Conservation (phyloP, 495 filamentous ascomycete species). For the Cryomyces antarcticus region DNA sequence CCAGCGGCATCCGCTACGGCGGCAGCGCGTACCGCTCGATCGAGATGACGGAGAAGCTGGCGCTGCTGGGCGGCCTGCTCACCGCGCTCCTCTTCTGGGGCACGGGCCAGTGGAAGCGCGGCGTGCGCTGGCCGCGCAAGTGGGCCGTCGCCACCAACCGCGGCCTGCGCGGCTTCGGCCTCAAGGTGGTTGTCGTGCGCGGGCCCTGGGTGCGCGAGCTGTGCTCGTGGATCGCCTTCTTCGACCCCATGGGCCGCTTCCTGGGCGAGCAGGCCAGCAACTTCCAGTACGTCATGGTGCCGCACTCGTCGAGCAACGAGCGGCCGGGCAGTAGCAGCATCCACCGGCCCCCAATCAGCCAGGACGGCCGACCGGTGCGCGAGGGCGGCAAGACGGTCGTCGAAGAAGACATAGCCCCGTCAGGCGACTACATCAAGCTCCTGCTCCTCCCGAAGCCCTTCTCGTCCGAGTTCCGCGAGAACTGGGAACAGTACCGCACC, state of each 20-base stretch:
- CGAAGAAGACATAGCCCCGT: slow-evolving; percentile 69
- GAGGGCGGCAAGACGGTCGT: slow-evolving; percentile 9
- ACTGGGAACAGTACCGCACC: slow-evolving; percentile 82
- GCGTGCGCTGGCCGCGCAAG: slow-evolving; percentile 79
- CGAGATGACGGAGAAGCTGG: slow-evolving; percentile 70
- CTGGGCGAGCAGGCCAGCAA: not conserved
- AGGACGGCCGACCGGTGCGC: slow-evolving; percentile 1
- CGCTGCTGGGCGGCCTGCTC: slow-evolving; percentile 67
- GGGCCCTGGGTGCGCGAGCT: slow-evolving; percentile 67
- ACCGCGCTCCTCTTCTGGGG: slow-evolving; percentile 73
- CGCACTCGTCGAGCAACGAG: no score
- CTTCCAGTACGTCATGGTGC: not conserved
- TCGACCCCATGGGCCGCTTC: not conserved
- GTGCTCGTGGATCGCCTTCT: slow-evolving; percentile 38
- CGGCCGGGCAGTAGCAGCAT: no score
- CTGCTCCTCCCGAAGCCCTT: slow-evolving; percentile 87
- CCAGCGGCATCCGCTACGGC: slow-evolving; percentile 52
- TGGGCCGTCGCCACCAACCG: slow-evolving; percentile 80
- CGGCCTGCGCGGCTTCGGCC: slow-evolving; percentile 77
- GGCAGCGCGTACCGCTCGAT: slow-evolving; percentile 92
- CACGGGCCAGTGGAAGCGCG: slow-evolving; percentile 87
- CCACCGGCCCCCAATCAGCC: not conserved
- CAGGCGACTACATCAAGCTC: slow-evolving; percentile 79
- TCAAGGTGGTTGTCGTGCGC: slow-evolving; percentile 79
- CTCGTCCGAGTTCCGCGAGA: slow-evolving; percentile 83